phyloP scores from a whole-genome alignment of 495 filamentous ascomycete genomes.

The Penicillium flavigenum region DNA sequence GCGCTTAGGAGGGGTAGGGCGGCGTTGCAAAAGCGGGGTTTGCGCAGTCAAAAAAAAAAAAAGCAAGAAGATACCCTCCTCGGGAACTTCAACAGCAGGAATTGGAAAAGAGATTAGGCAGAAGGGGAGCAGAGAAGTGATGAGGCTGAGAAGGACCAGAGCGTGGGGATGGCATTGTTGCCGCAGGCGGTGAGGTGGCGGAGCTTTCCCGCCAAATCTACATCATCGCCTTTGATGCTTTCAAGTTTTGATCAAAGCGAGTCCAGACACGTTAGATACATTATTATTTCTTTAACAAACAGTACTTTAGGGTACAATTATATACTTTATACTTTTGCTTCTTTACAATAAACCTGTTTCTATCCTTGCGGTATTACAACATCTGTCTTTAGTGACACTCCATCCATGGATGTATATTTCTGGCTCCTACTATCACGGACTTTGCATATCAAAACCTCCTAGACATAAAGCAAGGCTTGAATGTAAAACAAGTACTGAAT shows the following conservation, averaged over 20 bases:
- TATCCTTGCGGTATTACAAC: not conserved
- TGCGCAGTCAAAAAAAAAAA: not conserved
- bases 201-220: constrained; percentile 10
- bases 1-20: not conserved
- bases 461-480: not conserved
- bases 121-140: constrained; percentile 26
- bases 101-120: constrained; percentile 15
- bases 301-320: not conserved
- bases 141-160: constrained; percentile 37
- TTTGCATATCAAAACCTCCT: not conserved
- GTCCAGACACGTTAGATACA: not conserved
- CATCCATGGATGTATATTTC: not conserved
- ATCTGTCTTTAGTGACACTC: not conserved
- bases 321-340: too few species aligned
- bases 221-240: constrained; percentile 8
- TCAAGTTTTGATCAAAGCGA: not conserved
- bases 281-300: not conserved
- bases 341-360: not conserved
- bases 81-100: constrained; percentile 7
- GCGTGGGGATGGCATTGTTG: constrained; percentile 28
- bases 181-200: constrained; percentile 37
- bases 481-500: not conserved
- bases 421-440: not conserved
- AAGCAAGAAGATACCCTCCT: constrained; percentile 4
- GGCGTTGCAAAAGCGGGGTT: not conserved